Conservation (phyloP, 306 rosid species). For the Ormosia emarginata region DNA sequence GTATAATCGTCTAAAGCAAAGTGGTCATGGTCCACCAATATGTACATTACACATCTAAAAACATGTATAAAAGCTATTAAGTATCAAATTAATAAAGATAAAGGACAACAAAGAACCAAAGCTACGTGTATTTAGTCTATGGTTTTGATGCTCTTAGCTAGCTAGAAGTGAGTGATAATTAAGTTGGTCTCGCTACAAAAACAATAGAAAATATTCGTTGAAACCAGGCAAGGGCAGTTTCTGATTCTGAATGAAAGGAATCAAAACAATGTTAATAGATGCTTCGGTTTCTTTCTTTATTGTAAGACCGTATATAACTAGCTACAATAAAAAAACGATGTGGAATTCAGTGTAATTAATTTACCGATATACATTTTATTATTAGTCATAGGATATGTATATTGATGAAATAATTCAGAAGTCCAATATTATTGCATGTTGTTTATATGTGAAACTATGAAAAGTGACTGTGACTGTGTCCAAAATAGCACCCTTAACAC, state of each 20-base stretch:
- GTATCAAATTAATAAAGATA: conserved; percentile 12
- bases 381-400: neutral
- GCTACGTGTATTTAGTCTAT: conserved; percentile 20
- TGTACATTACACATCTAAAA: conserved; percentile 16
- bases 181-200: neutral
- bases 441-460: conserved; percentile 14
- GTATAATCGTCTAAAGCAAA: conserved; percentile 38
- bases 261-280: conserved; percentile 9
- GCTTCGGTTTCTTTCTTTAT: neutral
- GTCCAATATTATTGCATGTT: conserved; percentile 27
- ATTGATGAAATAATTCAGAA: neutral
- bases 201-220: neutral
- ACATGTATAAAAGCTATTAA: conserved; percentile 5
- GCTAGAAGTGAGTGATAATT: neutral
- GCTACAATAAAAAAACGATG: neutral
- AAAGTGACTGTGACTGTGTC: conserved; percentile 16
- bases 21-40: conserved; percentile 44
- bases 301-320: neutral
- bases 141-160: conserved; percentile 16
- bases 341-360: conserved; percentile 32
- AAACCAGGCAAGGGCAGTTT: conserved; percentile 12
- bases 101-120: conserved; percentile 14
- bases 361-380: neutral
- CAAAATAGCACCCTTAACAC: conserved; percentile 21
- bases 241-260: conserved; percentile 24